Base-by-base conservation (phyloP, 1,139 yeast genomes). In the Hyphopichia khmerensis region DNA sequence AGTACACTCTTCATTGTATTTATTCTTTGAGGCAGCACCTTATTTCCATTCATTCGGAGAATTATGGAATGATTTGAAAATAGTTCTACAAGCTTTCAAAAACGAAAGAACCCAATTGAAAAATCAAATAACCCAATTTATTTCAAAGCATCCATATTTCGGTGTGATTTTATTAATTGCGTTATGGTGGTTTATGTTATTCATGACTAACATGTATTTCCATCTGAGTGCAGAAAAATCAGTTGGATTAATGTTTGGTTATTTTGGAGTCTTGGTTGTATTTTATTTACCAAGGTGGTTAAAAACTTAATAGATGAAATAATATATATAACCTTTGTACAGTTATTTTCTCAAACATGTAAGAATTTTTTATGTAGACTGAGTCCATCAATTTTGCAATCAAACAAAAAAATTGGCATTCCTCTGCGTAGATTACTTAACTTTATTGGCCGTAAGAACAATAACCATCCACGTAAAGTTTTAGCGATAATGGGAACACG, bases 171-270 rank as follows among this genome's bases (percentile, higher is more conserved):
- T 53, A 7, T 62, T 89, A 35, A 63, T 82, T 23, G 56, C 60
- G 1, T 60, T 88, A 36, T 90, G 96, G 95, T 77, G 87, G 77
- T 87, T 87, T 80, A 90, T 91, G 95, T 71, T 90, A 38, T 65
- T 90, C 38, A 82, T 88, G 79, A 91, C 99, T 0, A 79, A 87
- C 48, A 75, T 87, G 14, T 85, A 86, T 57, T 91, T 90, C 75
- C 99, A 93, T 63, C 82, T 95, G 1, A 65, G 87, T 37, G 53
- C 67, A 3, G 99, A 93, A 56, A 86, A 87, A 57, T 53, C 85
- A 8, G 78, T 78, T 24, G 95, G 95, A 1, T 61, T 84, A 38
- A 11, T 72, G 3, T 83, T 82, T 63, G 90, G 88, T 4, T 77
- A 77, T 53, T 40, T 69, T 14, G 82, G 78, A 16, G 59, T 77